Evolutionary conservation across 441 rosid species (phyloP), one percentile per base, ranked within the genome.

Genomic region (Biscutella auriculata): DNA sequence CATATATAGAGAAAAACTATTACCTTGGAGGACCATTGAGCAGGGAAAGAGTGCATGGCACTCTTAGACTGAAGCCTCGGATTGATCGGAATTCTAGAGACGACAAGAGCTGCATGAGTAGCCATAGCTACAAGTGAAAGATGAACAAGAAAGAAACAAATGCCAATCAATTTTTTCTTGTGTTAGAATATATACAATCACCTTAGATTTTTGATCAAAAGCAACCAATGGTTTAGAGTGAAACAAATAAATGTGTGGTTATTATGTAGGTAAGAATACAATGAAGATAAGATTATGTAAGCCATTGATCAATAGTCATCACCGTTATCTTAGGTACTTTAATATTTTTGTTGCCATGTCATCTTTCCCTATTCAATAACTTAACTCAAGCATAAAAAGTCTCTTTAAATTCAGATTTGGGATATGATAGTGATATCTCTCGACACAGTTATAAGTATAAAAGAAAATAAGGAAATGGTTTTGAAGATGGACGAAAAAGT

Each of bases 101-200:
- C 77, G 69, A 94, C 95, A 21, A 92, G 82, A 77, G 92, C 89
- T 73, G 96, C 84, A 65, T 83, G 89, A 52, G 87, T 74, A 57
- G 98, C 94, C 98, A 92, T 92, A 70, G 77, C 74, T 80, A 58
- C 77, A 68, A 46, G 41, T 44, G 40, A 44, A n/a, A n/a, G n/a
- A n/a, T n/a, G n/a, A 43, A 53, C 37, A 36, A 73, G 70, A 53
- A 51, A 42, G 44, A 57, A 11, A 54, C 2, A 52, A 30, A 16
- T 49, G 40, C 55, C 14, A 53, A 53, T 57, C 30, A 57, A 11
- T 47, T 46, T 70, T 72, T 57, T 57, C n/a, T 23, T 28, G 36
- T 26, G 17, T 45, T 39, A 15, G 25, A 63, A 66, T 71, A 55
- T 73, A 68, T 71, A 68, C 60, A 57, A 53, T 9, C 49, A 45